Conservation (phyloP, 148 eudicot species). For the Spergularia bocconei region DNA sequence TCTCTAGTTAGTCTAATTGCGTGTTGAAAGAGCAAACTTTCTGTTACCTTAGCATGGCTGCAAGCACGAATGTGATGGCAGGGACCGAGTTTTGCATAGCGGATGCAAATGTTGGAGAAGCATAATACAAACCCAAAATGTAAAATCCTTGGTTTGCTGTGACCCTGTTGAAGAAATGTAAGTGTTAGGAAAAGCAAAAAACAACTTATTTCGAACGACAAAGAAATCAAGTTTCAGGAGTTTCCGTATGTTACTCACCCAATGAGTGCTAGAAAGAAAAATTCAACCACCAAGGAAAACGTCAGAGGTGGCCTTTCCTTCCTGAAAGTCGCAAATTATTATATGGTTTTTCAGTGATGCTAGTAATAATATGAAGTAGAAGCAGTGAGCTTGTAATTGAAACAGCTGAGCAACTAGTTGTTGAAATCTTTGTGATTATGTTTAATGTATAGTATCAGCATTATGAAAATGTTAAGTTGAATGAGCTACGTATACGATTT, state of each 20-base stretch:
- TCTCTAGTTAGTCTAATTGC: too few relatives aligned
- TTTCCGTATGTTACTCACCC: constrained; percentile 40
- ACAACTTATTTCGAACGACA: too few relatives aligned
- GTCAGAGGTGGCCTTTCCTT: constrained; percentile 79
- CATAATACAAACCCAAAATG: constrained; percentile 65
- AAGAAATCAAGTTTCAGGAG: too few relatives aligned
- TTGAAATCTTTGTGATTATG: too few relatives aligned
- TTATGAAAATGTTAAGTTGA: too few relatives aligned
- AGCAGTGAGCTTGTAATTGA: too few relatives aligned
- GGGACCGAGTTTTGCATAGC: constrained; percentile 90
- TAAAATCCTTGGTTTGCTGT: constrained; percentile 88
- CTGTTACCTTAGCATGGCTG: constrained; percentile 46
- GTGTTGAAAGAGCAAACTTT: too few relatives aligned
- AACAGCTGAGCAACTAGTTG: too few relatives aligned
- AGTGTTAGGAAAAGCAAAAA: not conserved
- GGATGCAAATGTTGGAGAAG: constrained; percentile 77
- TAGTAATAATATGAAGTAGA: too few relatives aligned
- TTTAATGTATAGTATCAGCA: too few relatives aligned
- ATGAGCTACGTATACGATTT: too few relatives aligned
- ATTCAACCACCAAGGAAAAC: constrained; percentile 56
- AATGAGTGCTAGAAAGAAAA: constrained; percentile 70
- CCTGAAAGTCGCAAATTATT: constrained; percentile 37
- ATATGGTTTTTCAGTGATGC: not conserved
- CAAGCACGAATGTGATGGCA: constrained; percentile 74
- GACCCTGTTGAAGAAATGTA: constrained; percentile 38